A percentile compares a stretch with the other conserved stretches of the same genome.
Conservation (phyloP, 768 basidiomycete genomes). For the Omphalotus guepiniiformis region DNA sequence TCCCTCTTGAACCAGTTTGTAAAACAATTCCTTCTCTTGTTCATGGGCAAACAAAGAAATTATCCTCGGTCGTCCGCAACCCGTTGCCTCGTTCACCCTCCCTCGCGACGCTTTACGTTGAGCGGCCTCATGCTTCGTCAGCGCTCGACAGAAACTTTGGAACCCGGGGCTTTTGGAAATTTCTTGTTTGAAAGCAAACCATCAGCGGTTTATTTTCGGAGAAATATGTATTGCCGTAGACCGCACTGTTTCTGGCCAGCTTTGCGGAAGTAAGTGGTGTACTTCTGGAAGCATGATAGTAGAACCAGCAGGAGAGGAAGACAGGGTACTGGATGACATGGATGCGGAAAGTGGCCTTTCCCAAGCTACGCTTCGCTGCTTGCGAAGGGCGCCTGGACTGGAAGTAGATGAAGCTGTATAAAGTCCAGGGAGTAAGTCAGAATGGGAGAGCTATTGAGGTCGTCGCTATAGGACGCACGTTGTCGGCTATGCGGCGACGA, state of each 20-base stretch:
- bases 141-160: slow-evolving; percentile 82
- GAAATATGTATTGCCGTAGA: no score
- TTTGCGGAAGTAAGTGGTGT: slow-evolving; percentile 65
- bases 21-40: no score
- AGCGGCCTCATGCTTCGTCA: no score
- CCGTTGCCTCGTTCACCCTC: no score
- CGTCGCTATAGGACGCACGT: slow-evolving; percentile 62
- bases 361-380: slow-evolving; percentile 63
- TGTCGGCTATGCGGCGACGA: slow-evolving; percentile 63
- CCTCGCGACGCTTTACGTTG: no score
- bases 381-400: slow-evolving; percentile 65
- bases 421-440: slow-evolving; percentile 51
- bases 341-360: slow-evolving; percentile 56
- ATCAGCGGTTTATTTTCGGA: no score
- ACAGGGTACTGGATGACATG: slow-evolving; percentile 78
- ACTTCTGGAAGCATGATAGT: slow-evolving; percentile 47
- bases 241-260: slow-evolving; percentile 41
- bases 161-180: slow-evolving; percentile 92
- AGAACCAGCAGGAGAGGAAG: slow-evolving; percentile 21
- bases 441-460: slow-evolving; percentile 35
- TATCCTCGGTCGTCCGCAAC: no score
- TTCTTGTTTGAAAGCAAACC: slow-evolving; percentile 96
- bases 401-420: slow-evolving; percentile 65
- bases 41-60: no score
- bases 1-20: no score